Conservation (phyloP, 2,329 filamentous ascomycete species). For the Fusarium fujikuroi region DNA sequence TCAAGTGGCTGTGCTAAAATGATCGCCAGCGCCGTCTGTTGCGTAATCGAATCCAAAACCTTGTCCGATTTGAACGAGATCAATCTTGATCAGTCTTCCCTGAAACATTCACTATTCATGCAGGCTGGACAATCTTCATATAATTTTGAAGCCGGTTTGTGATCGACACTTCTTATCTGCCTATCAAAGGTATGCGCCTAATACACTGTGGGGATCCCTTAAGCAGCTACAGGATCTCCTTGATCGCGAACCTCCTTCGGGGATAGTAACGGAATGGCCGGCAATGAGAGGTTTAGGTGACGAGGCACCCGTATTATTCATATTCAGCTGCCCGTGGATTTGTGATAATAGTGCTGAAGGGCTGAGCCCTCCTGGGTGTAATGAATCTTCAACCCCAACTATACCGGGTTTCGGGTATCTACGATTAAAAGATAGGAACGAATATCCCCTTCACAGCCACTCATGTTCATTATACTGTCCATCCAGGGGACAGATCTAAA, state of each 20-base stretch:
- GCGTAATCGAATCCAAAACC: neutral
- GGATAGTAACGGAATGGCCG: constrained; percentile 11
- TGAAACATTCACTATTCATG: constrained; percentile 13
- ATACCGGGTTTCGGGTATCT: constrained; percentile 3
- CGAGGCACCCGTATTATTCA: neutral
- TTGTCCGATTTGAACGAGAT: constrained; percentile 2
- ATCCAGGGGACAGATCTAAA: neutral
- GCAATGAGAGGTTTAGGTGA: neutral
- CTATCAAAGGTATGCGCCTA: constrained; percentile 14
- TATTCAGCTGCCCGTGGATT: neutral
- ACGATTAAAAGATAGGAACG: constrained; percentile 6
- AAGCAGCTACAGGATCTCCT: constrained; percentile 7
- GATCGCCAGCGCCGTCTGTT: neutral
- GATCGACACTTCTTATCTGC: constrained; percentile 13
- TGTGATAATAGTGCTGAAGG: neutral
- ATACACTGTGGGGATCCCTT: constrained; percentile 32
- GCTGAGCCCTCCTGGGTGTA: neutral
- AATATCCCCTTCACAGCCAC: neutral
- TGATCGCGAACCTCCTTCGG: constrained; percentile 1
- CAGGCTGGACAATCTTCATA: constrained; percentile 29
- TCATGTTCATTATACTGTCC: neutral
- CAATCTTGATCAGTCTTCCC: constrained; percentile 11
- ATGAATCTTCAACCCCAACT: neutral
- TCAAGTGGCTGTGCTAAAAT: neutral
- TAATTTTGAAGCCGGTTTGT: neutral